Conservation (phyloP, 2,329 filamentous ascomycete species). For the Aspergillus neotritici region DNA sequence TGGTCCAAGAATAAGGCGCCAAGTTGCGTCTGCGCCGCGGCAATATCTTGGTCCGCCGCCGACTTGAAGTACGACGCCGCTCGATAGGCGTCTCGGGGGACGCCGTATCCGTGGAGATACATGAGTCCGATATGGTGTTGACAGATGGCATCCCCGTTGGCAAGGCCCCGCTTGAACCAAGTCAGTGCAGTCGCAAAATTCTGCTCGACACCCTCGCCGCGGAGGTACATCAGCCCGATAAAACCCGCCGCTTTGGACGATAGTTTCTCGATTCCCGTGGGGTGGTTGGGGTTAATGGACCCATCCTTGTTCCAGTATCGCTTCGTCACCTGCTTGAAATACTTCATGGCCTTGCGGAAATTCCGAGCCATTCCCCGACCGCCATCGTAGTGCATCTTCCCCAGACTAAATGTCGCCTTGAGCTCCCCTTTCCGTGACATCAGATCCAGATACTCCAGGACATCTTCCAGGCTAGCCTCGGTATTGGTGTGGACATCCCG, state of each 20-base stretch:
- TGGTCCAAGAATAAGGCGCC: slow-evolving; percentile 83
- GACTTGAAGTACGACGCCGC: slow-evolving; percentile 72
- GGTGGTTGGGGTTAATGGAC: slow-evolving; percentile 64
- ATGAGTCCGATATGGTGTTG: slow-evolving; percentile 81
- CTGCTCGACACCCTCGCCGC: slow-evolving; percentile 77
- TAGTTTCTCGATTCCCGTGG: slow-evolving; percentile 66
- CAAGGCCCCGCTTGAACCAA: slow-evolving; percentile 78
- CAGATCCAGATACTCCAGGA: slow-evolving; percentile 87
- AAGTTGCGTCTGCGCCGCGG: slow-evolving; percentile 74
- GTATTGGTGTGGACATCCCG: slow-evolving; percentile 70
- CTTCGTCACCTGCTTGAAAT: slow-evolving; percentile 73
- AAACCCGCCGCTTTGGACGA: slow-evolving; percentile 81
- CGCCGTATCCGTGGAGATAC: slow-evolving; percentile 71
- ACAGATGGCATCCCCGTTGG: slow-evolving; percentile 71
- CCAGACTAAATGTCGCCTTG: slow-evolving; percentile 79
- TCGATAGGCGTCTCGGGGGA: slow-evolving; percentile 61
- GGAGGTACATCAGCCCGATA: slow-evolving; percentile 81
- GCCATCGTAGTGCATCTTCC: slow-evolving; percentile 83
- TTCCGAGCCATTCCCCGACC: slow-evolving; percentile 69
- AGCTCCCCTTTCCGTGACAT: slow-evolving; percentile 86
- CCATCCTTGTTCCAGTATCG: slow-evolving; percentile 79
- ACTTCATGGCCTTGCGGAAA: slow-evolving; percentile 66
- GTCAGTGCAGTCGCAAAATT: slow-evolving; percentile 68
- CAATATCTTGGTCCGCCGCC: slow-evolving; percentile 75
- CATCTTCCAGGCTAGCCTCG: slow-evolving; percentile 83